Evolutionary conservation across 805 yeast species (phyloP), one percentile per base, ranked within the genome.

Genomic region (Pachysolen tannophilus): DNA sequence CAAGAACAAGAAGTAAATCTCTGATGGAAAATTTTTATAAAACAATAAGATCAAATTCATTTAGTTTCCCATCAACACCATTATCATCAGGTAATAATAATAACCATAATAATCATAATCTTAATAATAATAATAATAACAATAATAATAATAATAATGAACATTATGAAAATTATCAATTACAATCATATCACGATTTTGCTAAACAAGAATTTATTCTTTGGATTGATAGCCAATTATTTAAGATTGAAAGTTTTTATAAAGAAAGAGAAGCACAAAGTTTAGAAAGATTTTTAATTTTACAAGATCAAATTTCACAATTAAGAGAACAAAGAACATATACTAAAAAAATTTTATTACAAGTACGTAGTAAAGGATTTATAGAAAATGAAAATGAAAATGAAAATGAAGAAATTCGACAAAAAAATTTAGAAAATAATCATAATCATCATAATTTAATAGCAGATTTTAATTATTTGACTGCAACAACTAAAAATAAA

Each of bases 251-350:
- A 26, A 32, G 23, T 0, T 85, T 85, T 48, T 85, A 70, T 52
- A 61, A 52, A 29, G 73, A 67, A 20, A 74, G 68, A 43, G 94
- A 83, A 46, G 61, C 64, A 20, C 80, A 72, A 17, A 75, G 72
- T 1, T 63, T 74, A 29, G 73, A 72, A 38, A 61, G 90, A 38
- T 79, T 69, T 44, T 53, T 75, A 9, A 48, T 78, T 4, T 49
- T 85, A 16, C 82, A 81, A 49, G 82, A 74, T 44, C 95, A 85
- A 53, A 51, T 86, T 29, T 68, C 67, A 38, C 79, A 78, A 45
- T 51, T 82, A 37, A 64, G 72, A 30, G 79, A 78, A 29, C 83
- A 78, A 38, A 65, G 59, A 38, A 34, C 43, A 19, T 37, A 43
- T 29, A 50, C 59, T 8, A 44, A 51, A 32, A 40, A 35, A 9